phyloP scores from a whole-genome alignment of 2,329 filamentous ascomycete species.

The Exophiala bonariae region DNA sequence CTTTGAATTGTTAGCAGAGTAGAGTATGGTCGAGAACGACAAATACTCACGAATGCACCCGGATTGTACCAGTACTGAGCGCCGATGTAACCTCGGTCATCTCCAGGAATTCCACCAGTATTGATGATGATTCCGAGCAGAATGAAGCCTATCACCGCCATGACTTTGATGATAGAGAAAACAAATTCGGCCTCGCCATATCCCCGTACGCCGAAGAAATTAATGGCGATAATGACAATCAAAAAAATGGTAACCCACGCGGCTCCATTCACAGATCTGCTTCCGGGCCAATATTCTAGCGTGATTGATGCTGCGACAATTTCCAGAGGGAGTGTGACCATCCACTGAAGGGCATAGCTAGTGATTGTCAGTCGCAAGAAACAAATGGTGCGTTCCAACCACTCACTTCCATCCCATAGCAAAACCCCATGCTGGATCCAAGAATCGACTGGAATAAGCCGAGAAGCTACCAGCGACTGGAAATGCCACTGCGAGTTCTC shows the following conservation, averaged over 20 bases:
- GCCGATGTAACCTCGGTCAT: constrained; percentile 70
- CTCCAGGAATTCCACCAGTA: constrained; percentile 71
- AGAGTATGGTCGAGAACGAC: constrained; percentile 27
- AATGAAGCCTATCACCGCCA: constrained; percentile 84
- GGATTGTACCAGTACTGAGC: constrained; percentile 74
- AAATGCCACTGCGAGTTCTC: constrained; percentile 88
- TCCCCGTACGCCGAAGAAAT: constrained; percentile 82
- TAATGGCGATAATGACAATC: constrained; percentile 72
- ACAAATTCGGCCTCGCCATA: constrained; percentile 90
- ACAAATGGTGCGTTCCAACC: neutral
- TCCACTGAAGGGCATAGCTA: constrained; percentile 85
- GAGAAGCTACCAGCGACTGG: constrained; percentile 90
- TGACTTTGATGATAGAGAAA: constrained; percentile 82
- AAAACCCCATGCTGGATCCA: constrained; percentile 92
- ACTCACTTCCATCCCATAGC: constrained; percentile 91
- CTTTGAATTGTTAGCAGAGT: constrained; percentile 66
- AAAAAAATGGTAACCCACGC: constrained; percentile 85
- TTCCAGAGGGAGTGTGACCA: constrained; percentile 78
- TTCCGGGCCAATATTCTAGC: constrained; percentile 70
- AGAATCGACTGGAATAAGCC: constrained; percentile 86
- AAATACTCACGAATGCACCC: constrained; percentile 56
- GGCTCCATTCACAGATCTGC: constrained; percentile 61
- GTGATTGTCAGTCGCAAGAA: constrained; percentile 3
- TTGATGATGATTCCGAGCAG: constrained; percentile 61
- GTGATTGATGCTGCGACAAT: constrained; percentile 85